A percentile compares a stretch with the other conserved stretches of the same genome.
phyloP scores from a whole-genome alignment of 2,329 filamentous ascomycete species.

The Teratosphaeria viscida region DNA sequence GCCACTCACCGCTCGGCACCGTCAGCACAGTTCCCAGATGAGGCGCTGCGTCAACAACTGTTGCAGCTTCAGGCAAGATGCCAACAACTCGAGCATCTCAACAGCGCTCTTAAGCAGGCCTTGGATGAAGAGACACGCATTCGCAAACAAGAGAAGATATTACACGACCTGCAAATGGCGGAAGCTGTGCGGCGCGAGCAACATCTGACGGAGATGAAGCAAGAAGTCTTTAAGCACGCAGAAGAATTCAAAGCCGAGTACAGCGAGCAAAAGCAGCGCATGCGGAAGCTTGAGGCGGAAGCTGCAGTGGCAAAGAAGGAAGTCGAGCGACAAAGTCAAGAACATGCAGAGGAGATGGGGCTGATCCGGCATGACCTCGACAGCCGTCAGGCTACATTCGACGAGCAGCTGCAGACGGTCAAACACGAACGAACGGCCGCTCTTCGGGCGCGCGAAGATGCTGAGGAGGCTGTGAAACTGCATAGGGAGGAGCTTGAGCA shows the following conservation, averaged over 20 bases:
- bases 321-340: slow-evolving; percentile 2
- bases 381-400: slow-evolving; percentile 7
- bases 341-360: slow-evolving; percentile 11
- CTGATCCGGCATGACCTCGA: slow-evolving; percentile 12
- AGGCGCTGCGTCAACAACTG: slow-evolving; percentile 8
- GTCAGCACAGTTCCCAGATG: slow-evolving; percentile 6
- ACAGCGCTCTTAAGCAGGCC: slow-evolving; percentile 13
- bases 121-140: slow-evolving; percentile 16
- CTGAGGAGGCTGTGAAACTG: slow-evolving; percentile 10
- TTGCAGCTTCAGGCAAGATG: slow-evolving; percentile 15
- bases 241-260: slow-evolving; percentile 15
- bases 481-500: slow-evolving; percentile 17
- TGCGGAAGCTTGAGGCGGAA: slow-evolving; percentile 7
- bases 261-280: slow-evolving; percentile 12
- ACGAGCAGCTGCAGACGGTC: slow-evolving; percentile 7
- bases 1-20: slow-evolving; percentile 9
- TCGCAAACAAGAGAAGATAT: slow-evolving; percentile 12
- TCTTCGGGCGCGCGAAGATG: slow-evolving; percentile 10
- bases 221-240: slow-evolving; percentile 13
- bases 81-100: slow-evolving; percentile 19
- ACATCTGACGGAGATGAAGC: slow-evolving; percentile 14
- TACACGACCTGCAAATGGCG: slow-evolving; percentile 9
- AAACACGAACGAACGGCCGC: slow-evolving; percentile 15
- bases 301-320: slow-evolving; percentile 5
- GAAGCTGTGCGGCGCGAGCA: slow-evolving; percentile 14